Base-by-base conservation (phyloP, 2,329 filamentous ascomycete species). In the Ceratocystis smalleyi region DNA sequence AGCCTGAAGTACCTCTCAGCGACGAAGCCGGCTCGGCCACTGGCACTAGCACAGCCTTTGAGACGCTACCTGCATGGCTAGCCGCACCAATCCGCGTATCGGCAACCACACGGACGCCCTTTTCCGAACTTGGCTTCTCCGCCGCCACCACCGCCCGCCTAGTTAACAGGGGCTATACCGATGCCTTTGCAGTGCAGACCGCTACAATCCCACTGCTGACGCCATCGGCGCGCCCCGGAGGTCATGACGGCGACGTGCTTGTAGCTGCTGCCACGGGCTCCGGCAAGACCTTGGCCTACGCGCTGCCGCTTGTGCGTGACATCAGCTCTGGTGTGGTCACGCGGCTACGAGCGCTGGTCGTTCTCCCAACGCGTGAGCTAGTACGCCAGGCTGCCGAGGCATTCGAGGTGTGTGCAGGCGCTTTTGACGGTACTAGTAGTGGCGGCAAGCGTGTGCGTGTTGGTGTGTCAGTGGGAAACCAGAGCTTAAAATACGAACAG, bases 241-340 rank as follows among this genome's bases (percentile, higher is more conserved):
- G 81, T 43, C 80, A 84, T 43, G 76, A 81, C 1, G 88, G 89
- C 4, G 94, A 99, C 72, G 75, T 99, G 3, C 86, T 95, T 55
- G 86, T 99, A 2, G 94, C 91, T 6, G 94, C 95, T 0, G 88
- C 92, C 1, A 99, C 94, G 0, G 94, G 94, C 7, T 97, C 94
- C 0, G 94, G 94, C 65, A 99, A 99, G 73, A 99, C 94, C 0
- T 74, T 99, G 17, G 88, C 92, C 0, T 99, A 99, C 71, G 83
- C 92, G 0, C 77, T 99, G 2, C 94, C 94, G 0, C 84, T 99
- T 66, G 81, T 95, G 3, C 83, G 90, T 57, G 85, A 87, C 61
- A 77, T 99, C 60, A 85, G 86, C 68, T 78, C 81, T 40, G 80
- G 81, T 15, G 76, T 76, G 24, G 79, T 84, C 10, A 88, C 87